These are phyloP conservation scores for Arthrobotrys megalospora DNA, from an alignment of 2,329 filamentous ascomycete species.

Conservation along the genomic window DNA sequence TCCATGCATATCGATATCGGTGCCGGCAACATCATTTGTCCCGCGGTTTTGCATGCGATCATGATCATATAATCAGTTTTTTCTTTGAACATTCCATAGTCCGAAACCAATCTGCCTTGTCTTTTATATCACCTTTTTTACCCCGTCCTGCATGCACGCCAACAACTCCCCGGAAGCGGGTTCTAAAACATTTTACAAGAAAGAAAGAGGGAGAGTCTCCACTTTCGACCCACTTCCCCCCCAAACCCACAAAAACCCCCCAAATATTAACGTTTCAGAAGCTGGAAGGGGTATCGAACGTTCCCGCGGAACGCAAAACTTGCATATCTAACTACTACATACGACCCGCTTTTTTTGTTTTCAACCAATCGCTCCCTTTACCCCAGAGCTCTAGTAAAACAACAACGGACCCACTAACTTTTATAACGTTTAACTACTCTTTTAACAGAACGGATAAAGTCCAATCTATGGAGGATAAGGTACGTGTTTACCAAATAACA, in stretches of 20 bases:
- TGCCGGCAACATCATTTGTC: slow-evolving; percentile 19
- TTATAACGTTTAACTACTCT: slow-evolving; percentile 25
- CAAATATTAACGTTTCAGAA: slow-evolving; percentile 22
- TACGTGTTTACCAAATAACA: slow-evolving; percentile 42
- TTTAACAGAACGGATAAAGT: slow-evolving; percentile 60
- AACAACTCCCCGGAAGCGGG: neutral
- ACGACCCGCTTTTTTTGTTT: slow-evolving; percentile 8
- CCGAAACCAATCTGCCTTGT: neutral
- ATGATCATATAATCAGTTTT: slow-evolving; percentile 6
- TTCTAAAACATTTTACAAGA: slow-evolving; percentile 29
- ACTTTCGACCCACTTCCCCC: slow-evolving; percentile 23
- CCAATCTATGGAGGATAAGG: slow-evolving; percentile 60
- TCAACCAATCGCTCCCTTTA: slow-evolving; percentile 6
- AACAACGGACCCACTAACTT: slow-evolving; percentile 21
- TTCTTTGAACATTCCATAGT: slow-evolving; percentile 12
- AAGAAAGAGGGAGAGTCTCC: slow-evolving; percentile 5
- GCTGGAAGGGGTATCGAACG: neutral
- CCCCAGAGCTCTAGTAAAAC: neutral
- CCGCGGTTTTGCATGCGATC: slow-evolving; percentile 11
- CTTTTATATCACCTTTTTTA: slow-evolving; percentile 7
- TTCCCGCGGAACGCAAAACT: slow-evolving; percentile 26
- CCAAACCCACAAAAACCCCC: neutral
- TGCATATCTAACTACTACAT: slow-evolving; percentile 10
- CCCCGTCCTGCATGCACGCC: neutral
- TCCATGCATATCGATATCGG: slow-evolving; percentile 37